phyloP scores from a whole-genome alignment of 2,329 filamentous ascomycete genomes.

The Nothopassalora personata region DNA sequence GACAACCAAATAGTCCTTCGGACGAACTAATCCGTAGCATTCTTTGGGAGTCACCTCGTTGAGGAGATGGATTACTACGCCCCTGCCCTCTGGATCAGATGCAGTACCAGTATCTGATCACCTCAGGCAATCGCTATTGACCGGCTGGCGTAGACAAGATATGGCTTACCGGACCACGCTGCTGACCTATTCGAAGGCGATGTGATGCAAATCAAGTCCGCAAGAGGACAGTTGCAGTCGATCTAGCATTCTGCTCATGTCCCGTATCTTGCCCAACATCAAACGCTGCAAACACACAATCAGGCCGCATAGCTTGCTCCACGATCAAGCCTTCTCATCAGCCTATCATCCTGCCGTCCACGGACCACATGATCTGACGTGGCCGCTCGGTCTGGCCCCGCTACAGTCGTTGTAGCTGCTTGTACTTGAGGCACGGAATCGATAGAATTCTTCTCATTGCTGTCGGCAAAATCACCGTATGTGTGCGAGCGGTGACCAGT shows the following conservation, averaged over 20 bases:
- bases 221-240: neutral
- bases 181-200: too few relatives aligned
- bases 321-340: constrained; percentile 5
- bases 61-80: too few relatives aligned
- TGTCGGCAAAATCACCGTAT: neutral
- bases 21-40: too few relatives aligned
- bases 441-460: neutral
- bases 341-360: neutral
- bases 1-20: too few relatives aligned
- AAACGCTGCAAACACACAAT: neutral
- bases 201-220: too few relatives aligned
- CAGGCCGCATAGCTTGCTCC: constrained; percentile 11
- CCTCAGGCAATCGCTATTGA: too few relatives aligned
- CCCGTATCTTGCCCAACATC: neutral
- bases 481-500: neutral
- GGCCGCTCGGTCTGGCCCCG: neutral
- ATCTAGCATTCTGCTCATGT: neutral
- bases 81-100: too few relatives aligned
- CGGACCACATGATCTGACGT: neutral
- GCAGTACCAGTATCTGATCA: too few relatives aligned
- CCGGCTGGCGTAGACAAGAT: too few relatives aligned
- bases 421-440: neutral
- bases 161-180: too few relatives aligned
- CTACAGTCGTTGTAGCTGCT: neutral
- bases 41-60: too few relatives aligned